A percentile compares a stretch with the other conserved stretches of the same genome.
These are phyloP conservation scores for Cyberlindnera euphorbiiphila DNA, from an alignment of 805 yeast genomes.

Conservation along the genomic window DNA sequence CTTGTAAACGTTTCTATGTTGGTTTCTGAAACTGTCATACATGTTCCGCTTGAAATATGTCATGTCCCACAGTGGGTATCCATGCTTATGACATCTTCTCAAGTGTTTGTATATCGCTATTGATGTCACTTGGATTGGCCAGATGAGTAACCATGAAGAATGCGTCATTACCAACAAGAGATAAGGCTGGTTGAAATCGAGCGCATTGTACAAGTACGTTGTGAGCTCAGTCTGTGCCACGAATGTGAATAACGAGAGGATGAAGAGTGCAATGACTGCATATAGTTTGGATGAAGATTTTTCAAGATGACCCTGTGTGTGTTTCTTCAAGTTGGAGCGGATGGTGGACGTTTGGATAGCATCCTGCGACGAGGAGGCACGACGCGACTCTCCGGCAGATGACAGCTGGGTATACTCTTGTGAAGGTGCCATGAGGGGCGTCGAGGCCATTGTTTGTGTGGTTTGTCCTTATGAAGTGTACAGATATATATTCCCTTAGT, in stretches of 20 bases:
- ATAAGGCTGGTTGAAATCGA: constrained; percentile 65
- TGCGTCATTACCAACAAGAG: constrained; percentile 66
- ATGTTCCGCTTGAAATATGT: constrained; percentile 24
- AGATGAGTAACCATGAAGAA: constrained; percentile 68
- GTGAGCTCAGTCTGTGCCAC: constrained; percentile 81
- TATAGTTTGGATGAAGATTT: constrained; percentile 15
- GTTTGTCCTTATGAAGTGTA: background rate
- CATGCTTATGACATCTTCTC: constrained; percentile 24
- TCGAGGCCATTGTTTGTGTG: background rate
- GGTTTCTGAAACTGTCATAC: constrained; percentile 37
- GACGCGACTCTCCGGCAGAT: constrained; percentile 10
- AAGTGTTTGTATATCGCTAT: constrained; percentile 46
- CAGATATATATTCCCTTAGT: too few species aligned
- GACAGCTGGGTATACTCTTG: constrained; percentile 11
- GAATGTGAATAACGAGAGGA: constrained; percentile 53
- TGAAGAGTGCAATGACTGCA: constrained; percentile 33
- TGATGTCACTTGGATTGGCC: constrained; percentile 61
- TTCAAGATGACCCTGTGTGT: constrained; percentile 13
- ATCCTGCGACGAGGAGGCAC: constrained; percentile 9
- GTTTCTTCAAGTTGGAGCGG: background rate
- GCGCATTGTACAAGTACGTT: constrained; percentile 53
- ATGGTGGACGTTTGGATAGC: background rate
- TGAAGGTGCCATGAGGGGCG: constrained; percentile 6
- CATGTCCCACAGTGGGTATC: constrained; percentile 14
- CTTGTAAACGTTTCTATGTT: constrained; percentile 39